Evolutionary conservation across 2,329 filamentous ascomycete genomes (phyloP).

Genomic region (Magnaporthales sp.): DNA sequence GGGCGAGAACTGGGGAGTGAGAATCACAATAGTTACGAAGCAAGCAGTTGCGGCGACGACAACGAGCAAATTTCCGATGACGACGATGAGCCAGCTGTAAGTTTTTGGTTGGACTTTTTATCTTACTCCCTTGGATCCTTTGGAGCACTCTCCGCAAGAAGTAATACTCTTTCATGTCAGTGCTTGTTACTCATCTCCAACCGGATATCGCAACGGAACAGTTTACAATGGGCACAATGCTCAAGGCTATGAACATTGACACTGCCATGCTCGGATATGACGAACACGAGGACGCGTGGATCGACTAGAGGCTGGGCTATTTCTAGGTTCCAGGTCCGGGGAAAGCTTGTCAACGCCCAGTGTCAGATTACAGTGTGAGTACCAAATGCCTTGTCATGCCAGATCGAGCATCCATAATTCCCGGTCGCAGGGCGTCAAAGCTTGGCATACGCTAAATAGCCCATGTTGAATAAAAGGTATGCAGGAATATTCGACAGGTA

Average conservation of each 20-base stretch:
- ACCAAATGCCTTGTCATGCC: neutral
- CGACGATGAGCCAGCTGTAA: neutral
- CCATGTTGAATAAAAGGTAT: neutral
- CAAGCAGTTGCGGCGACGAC: neutral
- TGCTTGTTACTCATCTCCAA: neutral
- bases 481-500: neutral
- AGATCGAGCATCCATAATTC: neutral
- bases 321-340: neutral
- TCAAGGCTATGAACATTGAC: conserved; percentile 26
- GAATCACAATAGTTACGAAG: conserved; percentile 5
- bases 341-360: neutral
- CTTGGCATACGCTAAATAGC: neutral
- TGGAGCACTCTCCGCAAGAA: neutral
- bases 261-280: conserved; percentile 24
- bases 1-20: neutral
- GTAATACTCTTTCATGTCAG: neutral
- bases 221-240: conserved; percentile 29
- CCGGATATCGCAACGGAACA: conserved; percentile 5
- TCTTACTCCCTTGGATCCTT: neutral
- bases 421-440: neutral
- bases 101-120: neutral
- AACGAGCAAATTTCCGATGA: neutral
- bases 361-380: neutral
- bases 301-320: conserved; percentile 10
- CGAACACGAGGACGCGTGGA: conserved; percentile 20